Evolutionary conservation across 306 rosid species (phyloP).

Genomic region (Calophaca sinica): DNA sequence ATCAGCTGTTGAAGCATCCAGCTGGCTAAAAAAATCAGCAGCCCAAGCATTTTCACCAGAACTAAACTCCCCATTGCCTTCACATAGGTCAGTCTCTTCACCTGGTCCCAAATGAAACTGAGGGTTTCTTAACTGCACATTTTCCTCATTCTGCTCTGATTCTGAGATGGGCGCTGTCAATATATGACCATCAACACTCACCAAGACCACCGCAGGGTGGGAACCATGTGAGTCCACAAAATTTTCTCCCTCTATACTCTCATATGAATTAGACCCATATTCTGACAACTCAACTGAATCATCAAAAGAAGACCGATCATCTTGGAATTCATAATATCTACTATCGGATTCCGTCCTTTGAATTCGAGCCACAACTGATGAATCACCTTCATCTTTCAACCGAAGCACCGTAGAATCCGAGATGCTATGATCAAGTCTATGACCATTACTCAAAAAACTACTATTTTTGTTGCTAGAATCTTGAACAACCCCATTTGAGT

Average conservation of each 20-base stretch:
- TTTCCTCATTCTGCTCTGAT: constrained; percentile 70
- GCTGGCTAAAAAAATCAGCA: constrained; percentile 65
- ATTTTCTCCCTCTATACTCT: constrained; percentile 62
- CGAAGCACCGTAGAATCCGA: constrained; percentile 66
- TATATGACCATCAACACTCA: constrained; percentile 93
- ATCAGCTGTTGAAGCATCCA: constrained; percentile 55
- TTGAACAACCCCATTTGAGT: constrained; percentile 48
- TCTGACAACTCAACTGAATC: constrained; percentile 71
- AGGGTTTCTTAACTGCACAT: constrained; percentile 78
- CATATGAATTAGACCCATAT: constrained; percentile 63
- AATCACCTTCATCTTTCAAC: constrained; percentile 54
- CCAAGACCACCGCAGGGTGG: constrained; percentile 83
- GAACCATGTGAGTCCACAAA: constrained; percentile 65
- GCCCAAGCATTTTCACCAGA: constrained; percentile 75
- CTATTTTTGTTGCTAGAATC: constrained; percentile 46
- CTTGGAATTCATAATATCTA: constrained; percentile 77
- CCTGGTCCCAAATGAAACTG: constrained; percentile 92
- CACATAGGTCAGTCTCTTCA: constrained; percentile 76
- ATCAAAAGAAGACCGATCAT: constrained; percentile 73
- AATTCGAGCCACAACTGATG: constrained; percentile 41
- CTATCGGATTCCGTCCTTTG: constrained; percentile 70
- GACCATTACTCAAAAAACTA: constrained; percentile 44
- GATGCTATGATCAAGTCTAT: constrained; percentile 66
- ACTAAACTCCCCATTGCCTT: constrained; percentile 66
- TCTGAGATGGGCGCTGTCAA: constrained; percentile 86